Conservation (phyloP, 208 protist genomes). For the Wallacemonas sp. region DNA sequence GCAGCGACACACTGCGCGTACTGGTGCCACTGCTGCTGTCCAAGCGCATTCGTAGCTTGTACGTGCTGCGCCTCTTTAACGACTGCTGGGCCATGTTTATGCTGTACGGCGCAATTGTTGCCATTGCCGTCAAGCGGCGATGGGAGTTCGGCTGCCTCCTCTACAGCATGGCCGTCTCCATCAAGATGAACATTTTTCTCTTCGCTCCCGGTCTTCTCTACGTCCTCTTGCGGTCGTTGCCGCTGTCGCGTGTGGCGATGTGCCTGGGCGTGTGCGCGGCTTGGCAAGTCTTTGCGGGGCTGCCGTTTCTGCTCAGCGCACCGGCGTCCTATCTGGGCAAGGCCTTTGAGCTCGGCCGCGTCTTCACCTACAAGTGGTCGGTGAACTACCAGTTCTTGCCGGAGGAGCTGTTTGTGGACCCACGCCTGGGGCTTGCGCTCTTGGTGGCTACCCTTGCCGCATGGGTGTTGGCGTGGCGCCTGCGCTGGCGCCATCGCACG, state of each 20-base stretch:
- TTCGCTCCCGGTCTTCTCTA: constrained; percentile 88
- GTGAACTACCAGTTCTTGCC: constrained; percentile 82
- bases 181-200: constrained; percentile 97
- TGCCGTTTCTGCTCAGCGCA: constrained; percentile 63
- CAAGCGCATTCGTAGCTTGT: constrained; percentile 82
- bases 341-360: constrained; percentile 65
- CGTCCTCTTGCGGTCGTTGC: constrained; percentile 49
- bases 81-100: constrained; percentile 88
- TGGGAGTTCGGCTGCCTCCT: constrained; percentile 66
- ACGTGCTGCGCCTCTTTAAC: constrained; percentile 89
- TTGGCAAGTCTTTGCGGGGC: constrained; percentile 60
- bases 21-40: constrained; percentile 63
- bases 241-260: constrained; percentile 53
- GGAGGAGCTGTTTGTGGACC: constrained; percentile 43
- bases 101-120: constrained; percentile 51
- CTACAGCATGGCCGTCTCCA: constrained; percentile 85
- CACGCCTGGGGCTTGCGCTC: constrained; percentile 38
- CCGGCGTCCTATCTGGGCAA: constrained; percentile 42
- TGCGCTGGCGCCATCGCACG: constrained; percentile 40
- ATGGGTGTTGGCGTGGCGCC: constrained; percentile 58
- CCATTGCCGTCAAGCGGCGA: constrained; percentile 17
- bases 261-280: constrained; percentile 47
- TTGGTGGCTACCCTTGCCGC: constrained; percentile 38
- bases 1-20: constrained; percentile 23
- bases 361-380: constrained; percentile 69